These are phyloP conservation scores for Alternaria hordeiaustralica DNA, from an alignment of 2,329 filamentous ascomycete genomes.

Conservation along the genomic window DNA sequence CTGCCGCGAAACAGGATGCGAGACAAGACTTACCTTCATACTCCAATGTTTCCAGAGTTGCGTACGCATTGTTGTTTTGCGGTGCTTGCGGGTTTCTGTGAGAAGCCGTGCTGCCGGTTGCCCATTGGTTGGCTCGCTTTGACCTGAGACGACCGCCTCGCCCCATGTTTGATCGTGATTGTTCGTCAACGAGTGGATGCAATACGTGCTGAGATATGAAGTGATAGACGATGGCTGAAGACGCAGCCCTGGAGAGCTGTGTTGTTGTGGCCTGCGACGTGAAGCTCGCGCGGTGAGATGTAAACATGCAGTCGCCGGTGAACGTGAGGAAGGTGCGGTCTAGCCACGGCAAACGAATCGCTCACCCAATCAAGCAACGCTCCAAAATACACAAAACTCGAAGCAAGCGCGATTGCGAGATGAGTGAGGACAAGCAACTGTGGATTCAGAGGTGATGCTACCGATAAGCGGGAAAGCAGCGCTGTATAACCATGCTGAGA, in stretches of 20 bases:
- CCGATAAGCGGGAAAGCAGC: neutral
- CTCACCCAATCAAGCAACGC: neutral
- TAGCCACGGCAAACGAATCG: conserved; percentile 4
- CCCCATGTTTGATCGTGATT: conserved; percentile 15
- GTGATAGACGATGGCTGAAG: neutral
- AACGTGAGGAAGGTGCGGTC: conserved; percentile 7
- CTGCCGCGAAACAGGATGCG: neutral
- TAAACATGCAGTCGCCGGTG: neutral
- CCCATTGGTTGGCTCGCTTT: conserved; percentile 6
- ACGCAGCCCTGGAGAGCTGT: neutral
- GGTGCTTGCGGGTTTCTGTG: neutral
- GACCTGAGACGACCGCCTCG: conserved; percentile 1
- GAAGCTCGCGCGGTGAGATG: neutral
- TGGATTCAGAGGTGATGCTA: neutral
- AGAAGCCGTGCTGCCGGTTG: neutral
- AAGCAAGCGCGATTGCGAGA: neutral
- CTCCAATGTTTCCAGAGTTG: conserved; percentile 1
- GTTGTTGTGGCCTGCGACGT: neutral
- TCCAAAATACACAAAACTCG: neutral
- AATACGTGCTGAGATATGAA: neutral
- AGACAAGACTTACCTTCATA: conserved; percentile 15
- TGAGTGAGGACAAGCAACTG: neutral
- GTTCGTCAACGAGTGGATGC: neutral
- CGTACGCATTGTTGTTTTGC: conserved; percentile 14
- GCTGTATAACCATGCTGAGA: neutral